Conservation (phyloP, 768 basidiomycete genomes). For the Phaeolepiota aurea region DNA sequence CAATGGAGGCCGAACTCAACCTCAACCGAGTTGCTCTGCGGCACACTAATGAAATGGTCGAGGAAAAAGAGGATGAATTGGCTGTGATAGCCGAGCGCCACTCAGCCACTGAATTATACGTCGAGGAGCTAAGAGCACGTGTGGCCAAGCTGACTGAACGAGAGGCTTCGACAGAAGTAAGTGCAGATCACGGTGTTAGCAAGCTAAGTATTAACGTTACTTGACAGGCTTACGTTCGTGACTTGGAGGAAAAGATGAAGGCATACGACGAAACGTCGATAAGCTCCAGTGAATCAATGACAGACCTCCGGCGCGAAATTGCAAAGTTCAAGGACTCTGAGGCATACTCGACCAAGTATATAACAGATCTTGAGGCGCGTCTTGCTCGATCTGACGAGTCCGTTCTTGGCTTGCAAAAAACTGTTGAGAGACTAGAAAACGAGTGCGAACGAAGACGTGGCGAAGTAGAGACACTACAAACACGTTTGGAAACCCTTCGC, state of each 20-base stretch:
- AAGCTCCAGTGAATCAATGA: constrained; percentile 69
- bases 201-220: constrained; percentile 9
- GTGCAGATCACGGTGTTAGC: constrained; percentile 10
- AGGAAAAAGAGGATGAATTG: constrained; percentile 85
- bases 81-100: constrained; percentile 58
- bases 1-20: constrained; percentile 89
- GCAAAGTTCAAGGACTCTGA: constrained; percentile 71
- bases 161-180: constrained; percentile 87
- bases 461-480: constrained; percentile 64
- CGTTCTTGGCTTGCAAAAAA: constrained; percentile 55
- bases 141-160: constrained; percentile 80
- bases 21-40: constrained; percentile 81
- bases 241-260: constrained; percentile 90
- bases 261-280: constrained; percentile 72
- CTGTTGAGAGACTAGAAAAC: constrained; percentile 67
- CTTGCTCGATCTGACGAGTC: constrained; percentile 75
- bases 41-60: constrained; percentile 87
- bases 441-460: constrained; percentile 69
- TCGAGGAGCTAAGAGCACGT: constrained; percentile 76
- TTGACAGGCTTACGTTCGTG: constrained; percentile 79
- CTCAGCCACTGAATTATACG: constrained; percentile 73
- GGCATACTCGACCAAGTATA: constrained; percentile 64
- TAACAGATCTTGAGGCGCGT: constrained; percentile 78
- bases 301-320: constrained; percentile 81
- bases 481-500: constrained; percentile 59